Base-by-base conservation (phyloP, 306 rosid species). In the Spatholobus suberectus region DNA sequence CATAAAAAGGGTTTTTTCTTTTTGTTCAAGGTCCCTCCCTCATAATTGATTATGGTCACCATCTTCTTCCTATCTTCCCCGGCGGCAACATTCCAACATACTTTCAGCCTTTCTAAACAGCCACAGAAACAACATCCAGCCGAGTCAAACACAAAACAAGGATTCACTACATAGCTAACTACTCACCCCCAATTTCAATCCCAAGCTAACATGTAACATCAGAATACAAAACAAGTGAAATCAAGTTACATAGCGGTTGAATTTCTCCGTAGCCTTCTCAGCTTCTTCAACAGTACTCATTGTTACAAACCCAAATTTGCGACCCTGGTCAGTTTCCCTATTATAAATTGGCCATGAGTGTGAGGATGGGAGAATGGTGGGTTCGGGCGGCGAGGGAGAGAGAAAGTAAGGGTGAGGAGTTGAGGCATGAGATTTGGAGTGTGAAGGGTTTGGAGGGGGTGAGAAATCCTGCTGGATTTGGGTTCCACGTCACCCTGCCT, bases 261-360 rank as follows among this genome's bases (percentile, higher is more conserved):
- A 90, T 49, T 81, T 90, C 23, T 90, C 94, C 29, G 89, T 94
- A 54, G 93, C 99, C 52, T 76, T 82, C 57, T 96, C 99, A 69
- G 98, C 98, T 82, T 96, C 95, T 82, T 94, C 98, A 77, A 94
- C 97, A 0, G 97, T 91, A 69, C 97, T 91, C 98, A 96, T 91
- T 1, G 98, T 92, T 59, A 96, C 98, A 26, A 96, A 96, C 9
- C 97, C 99, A 34, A 96, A 96, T 5, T 98, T 98, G 5, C 99
- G 97, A 78, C 99, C 94, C 88, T 47, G 90, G 82, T 92, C 95
- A 79, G 97, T 91, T 13, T 94, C 92, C 87, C 99, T 91, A 21
- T 94, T 91, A 89, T 92, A 96, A 75, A 96, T 91, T 97, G 59
- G 97, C 93, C 0, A 89, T 93, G 70, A 68, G 86, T 5, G 92